Conservation (phyloP, 352 stramenopile genomes). For the Phytophthora meadii region DNA sequence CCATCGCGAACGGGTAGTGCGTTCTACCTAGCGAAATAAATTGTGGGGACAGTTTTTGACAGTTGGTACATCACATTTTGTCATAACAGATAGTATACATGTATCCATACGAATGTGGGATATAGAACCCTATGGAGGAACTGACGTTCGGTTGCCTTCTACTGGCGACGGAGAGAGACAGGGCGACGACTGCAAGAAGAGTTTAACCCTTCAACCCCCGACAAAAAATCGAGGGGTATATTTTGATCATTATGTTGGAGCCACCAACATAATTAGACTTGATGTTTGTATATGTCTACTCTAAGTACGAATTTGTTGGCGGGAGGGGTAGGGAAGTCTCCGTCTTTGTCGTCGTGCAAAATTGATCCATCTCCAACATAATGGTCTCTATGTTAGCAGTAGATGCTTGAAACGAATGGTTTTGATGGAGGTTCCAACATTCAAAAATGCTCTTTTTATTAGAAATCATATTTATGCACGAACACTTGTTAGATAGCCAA, state of each 20-base stretch:
- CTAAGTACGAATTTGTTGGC: slow-evolving; percentile 9
- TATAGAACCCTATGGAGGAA: background rate
- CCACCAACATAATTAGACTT: slow-evolving; percentile 2
- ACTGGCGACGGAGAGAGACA: slow-evolving; percentile 1
- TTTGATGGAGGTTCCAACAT: too few relatives aligned
- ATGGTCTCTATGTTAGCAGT: too few relatives aligned
- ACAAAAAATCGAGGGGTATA: too few relatives aligned
- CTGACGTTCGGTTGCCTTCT: slow-evolving; percentile 1
- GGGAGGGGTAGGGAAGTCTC: background rate
- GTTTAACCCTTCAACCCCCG: too few relatives aligned
- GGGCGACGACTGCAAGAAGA: too few relatives aligned
- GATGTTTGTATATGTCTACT: background rate
- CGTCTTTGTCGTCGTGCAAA: background rate
- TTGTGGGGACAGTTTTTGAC: slow-evolving; percentile 3
- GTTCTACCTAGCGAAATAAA: slow-evolving; percentile 5
- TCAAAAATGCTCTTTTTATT: too few relatives aligned
- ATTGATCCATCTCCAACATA: too few relatives aligned
- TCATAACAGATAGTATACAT: slow-evolving; percentile 8
- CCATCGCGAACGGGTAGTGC: slow-evolving; percentile 3
- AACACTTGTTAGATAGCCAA: too few relatives aligned
- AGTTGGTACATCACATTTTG: background rate
- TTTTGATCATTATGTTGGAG: background rate
- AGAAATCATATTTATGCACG: too few relatives aligned
- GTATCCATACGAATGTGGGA: background rate
- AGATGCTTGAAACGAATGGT: too few relatives aligned